Percentiles rank a stretch among this genome's conserved stretches.
Evolutionary conservation across 306 rosid genomes (phyloP).

Genomic region (Cicer cuneatum): DNA sequence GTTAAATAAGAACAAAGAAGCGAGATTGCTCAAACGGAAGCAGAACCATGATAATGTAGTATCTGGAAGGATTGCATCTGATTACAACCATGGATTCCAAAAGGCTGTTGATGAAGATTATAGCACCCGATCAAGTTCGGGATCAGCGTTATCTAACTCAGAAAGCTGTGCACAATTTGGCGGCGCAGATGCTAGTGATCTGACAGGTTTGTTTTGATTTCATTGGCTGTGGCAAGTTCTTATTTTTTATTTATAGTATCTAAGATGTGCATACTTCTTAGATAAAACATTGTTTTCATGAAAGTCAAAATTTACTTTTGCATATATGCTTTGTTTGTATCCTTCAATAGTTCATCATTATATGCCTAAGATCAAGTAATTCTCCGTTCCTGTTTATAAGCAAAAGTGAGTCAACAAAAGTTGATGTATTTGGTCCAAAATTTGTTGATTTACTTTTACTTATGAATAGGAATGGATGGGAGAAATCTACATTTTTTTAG

Average conservation of each 20-base stretch:
- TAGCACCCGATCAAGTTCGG: constrained; percentile 94
- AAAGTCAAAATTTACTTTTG: background rate
- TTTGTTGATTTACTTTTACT: no score
- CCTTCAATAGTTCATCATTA: constrained; percentile 19
- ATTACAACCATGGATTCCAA: constrained; percentile 68
- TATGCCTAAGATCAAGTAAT: constrained; percentile 26
- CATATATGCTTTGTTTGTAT: constrained; percentile 26
- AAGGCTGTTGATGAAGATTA: constrained; percentile 78
- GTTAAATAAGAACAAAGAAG: constrained; percentile 76
- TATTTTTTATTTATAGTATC: background rate
- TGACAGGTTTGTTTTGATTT: constrained; percentile 74
- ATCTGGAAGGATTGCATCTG: constrained; percentile 53
- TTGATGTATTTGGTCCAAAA: no score
- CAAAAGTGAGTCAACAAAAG: no score
- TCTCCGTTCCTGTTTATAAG: no score
- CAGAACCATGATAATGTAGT: constrained; percentile 58
- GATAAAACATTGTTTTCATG: background rate
- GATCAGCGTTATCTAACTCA: constrained; percentile 94
- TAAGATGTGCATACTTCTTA: background rate
- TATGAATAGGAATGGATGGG: no score
- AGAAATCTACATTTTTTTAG: no score
- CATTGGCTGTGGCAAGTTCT: constrained; percentile 6
- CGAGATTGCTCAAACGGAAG: constrained; percentile 75
- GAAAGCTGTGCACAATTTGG: constrained; percentile 93
- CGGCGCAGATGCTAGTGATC: constrained; percentile 84